Evolutionary conservation across 2,329 filamentous ascomycete species (phyloP).

Genomic region (Apiospora rasikravindrae): DNA sequence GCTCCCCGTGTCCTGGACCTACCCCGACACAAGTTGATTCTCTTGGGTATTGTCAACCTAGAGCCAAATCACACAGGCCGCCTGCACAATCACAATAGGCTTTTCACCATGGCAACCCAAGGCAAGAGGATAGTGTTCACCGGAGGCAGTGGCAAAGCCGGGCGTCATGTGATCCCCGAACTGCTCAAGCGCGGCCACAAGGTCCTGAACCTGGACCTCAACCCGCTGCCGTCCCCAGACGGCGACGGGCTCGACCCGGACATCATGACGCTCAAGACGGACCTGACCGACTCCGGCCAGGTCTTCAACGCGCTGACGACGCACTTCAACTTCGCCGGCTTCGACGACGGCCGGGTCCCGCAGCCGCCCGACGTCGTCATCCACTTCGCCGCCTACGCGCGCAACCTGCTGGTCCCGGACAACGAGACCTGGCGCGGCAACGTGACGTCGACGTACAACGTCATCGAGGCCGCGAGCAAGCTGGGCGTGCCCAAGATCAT

Average conservation of each 20-base stretch:
- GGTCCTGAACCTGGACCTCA: conserved; percentile 43
- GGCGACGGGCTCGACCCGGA: conserved; percentile 26
- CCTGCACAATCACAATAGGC: neutral
- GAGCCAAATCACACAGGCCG: neutral
- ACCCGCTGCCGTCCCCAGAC: conserved; percentile 33
- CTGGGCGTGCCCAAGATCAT: conserved; percentile 67
- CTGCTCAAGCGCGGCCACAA: conserved; percentile 40
- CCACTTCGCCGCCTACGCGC: conserved; percentile 64
- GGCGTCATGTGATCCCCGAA: conserved; percentile 41
- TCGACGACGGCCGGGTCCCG: conserved; percentile 38
- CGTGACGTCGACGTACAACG: conserved; percentile 62
- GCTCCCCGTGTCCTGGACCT: neutral
- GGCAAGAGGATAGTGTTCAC: conserved; percentile 40
- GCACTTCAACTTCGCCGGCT: conserved; percentile 52
- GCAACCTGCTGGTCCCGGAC: conserved; percentile 66
- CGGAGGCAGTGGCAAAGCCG: conserved; percentile 43
- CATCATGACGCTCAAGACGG: conserved; percentile 42
- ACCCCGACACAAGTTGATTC: neutral
- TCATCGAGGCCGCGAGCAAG: conserved; percentile 67
- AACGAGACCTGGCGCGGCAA: conserved; percentile 64
- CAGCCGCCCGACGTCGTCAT: conserved; percentile 63
- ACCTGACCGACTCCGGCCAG: conserved; percentile 43
- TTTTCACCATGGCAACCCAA: conserved; percentile 14
- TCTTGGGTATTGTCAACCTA: neutral
- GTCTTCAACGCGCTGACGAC: conserved; percentile 45